Conservation (phyloP, 2,329 filamentous ascomycete species). For the Paraconiothyrium sp. region DNA sequence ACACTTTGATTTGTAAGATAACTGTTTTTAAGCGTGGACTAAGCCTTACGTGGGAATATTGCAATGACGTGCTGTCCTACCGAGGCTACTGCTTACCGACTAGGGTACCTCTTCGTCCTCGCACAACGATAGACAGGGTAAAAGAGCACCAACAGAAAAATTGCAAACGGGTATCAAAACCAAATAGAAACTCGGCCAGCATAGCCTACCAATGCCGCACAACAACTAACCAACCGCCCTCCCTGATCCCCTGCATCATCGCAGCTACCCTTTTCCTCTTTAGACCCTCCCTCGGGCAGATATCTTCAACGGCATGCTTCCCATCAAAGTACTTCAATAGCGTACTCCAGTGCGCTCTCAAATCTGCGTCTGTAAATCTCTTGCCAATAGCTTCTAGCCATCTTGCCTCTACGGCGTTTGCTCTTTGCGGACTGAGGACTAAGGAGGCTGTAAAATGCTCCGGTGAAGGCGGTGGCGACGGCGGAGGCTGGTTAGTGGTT, state of each 20-base stretch:
- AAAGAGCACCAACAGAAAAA: neutral
- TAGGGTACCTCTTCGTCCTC: neutral
- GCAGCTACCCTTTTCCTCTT: conserved; percentile 75
- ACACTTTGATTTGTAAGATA: conserved; percentile 14
- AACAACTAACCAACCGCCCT: conserved; percentile 66
- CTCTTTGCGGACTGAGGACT: conserved; percentile 80
- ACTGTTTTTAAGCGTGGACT: neutral
- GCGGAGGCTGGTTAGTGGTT: conserved; percentile 18
- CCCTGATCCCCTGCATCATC: conserved; percentile 71
- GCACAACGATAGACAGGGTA: neutral
- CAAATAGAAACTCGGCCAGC: neutral
- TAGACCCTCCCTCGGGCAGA: conserved; percentile 84
- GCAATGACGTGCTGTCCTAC: neutral
- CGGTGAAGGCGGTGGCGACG: conserved; percentile 16
- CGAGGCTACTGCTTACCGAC: neutral
- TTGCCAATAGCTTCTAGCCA: conserved; percentile 63
- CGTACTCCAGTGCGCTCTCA: conserved; percentile 74
- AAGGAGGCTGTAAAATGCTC: conserved; percentile 40
- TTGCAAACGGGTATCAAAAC: conserved; percentile 4
- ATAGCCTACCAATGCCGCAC: conserved; percentile 50
- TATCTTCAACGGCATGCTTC: conserved; percentile 81
- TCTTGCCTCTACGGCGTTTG: conserved; percentile 78
- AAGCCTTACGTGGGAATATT: conserved; percentile 3
- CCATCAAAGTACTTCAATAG: conserved; percentile 92
- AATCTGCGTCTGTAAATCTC: conserved; percentile 53